Conservation (phyloP, 2,329 filamentous ascomycete species). For the Didymella arachidicola region DNA sequence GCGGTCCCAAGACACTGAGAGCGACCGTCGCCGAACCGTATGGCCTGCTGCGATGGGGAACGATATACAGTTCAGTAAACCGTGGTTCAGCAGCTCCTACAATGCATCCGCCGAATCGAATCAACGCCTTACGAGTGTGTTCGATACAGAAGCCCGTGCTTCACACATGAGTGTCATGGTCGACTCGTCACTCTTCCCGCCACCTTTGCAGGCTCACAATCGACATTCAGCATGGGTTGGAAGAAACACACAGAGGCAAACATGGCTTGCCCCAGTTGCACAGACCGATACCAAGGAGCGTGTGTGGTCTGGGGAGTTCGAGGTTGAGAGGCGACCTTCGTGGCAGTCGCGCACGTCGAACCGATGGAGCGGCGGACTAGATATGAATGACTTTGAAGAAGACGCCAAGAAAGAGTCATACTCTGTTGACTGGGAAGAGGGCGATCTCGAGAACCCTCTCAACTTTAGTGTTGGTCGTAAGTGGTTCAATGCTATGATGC, state of each 20-base stretch:
- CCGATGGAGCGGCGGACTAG: slow-evolving; percentile 7
- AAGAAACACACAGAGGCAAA: slow-evolving; percentile 18
- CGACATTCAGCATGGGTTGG: slow-evolving; percentile 26
- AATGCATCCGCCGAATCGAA: slow-evolving; percentile 12
- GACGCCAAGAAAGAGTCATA: slow-evolving; percentile 11
- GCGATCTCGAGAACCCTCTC: slow-evolving; percentile 62
- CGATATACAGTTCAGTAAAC: slow-evolving; percentile 14
- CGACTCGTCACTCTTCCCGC: slow-evolving; percentile 27
- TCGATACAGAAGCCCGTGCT: slow-evolving; percentile 32
- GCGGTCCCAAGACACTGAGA: slow-evolving; percentile 4
- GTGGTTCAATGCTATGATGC: slow-evolving; percentile 41
- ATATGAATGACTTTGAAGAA: neutral
- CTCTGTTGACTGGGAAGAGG: slow-evolving; percentile 59
- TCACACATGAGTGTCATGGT: slow-evolving; percentile 30
- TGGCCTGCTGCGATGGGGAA: slow-evolving; percentile 10
- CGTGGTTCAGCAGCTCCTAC: slow-evolving; percentile 9
- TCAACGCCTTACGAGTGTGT: slow-evolving; percentile 24
- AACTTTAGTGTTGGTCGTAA: slow-evolving; percentile 59
- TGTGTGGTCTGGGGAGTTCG: slow-evolving; percentile 28
- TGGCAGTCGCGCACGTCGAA: slow-evolving; percentile 21
- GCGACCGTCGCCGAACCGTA: slow-evolving; percentile 8
- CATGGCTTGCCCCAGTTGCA: slow-evolving; percentile 25
- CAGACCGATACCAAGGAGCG: slow-evolving; percentile 13
- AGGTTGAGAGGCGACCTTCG: slow-evolving; percentile 29
- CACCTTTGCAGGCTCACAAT: slow-evolving; percentile 10